Evolutionary conservation across 2,329 filamentous ascomycete genomes (phyloP).

Genomic region (Raffaelea albimanens): DNA sequence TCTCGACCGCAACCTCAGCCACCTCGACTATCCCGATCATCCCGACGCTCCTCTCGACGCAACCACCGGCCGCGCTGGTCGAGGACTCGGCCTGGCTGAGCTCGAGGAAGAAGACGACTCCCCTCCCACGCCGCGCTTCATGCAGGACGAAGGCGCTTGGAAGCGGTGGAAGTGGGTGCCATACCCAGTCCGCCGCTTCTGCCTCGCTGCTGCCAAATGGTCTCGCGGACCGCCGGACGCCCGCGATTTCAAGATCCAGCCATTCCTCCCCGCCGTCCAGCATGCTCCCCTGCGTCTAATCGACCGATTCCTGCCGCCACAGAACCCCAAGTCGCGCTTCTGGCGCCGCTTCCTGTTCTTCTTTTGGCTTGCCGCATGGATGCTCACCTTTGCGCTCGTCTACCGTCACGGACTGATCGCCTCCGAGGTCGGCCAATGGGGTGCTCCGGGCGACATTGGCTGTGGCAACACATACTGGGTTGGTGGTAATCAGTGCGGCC

Average conservation of each 20-base stretch:
- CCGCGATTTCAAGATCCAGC: constrained; percentile 40
- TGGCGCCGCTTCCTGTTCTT: constrained; percentile 52
- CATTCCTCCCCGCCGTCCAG: constrained; percentile 58
- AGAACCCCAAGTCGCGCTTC: constrained; percentile 45
- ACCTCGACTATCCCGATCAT: constrained; percentile 1
- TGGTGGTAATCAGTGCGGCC: constrained; percentile 59
- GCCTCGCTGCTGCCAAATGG: constrained; percentile 37
- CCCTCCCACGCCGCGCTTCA: constrained; percentile 48
- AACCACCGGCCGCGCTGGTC: constrained; percentile 1
- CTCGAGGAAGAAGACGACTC: constrained; percentile 32
- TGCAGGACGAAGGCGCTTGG: constrained; percentile 43
- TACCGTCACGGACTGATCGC: constrained; percentile 51
- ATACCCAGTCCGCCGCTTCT: constrained; percentile 39
- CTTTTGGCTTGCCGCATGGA: constrained; percentile 56
- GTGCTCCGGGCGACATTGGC: constrained; percentile 52
- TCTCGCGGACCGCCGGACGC: constrained; percentile 46
- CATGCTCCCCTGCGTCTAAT: constrained; percentile 55
- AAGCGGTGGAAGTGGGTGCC: constrained; percentile 51
- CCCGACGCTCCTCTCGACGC: constrained; percentile 8
- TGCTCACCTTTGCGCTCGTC: constrained; percentile 59
- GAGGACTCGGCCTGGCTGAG: constrained; percentile 28
- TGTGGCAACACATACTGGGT: constrained; percentile 65
- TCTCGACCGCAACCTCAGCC: constrained; percentile 3
- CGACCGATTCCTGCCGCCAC: constrained; percentile 48
- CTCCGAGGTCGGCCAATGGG: constrained; percentile 58